A percentile compares a stretch with the other conserved stretches of the same genome.
These are phyloP conservation scores for Ophiostoma novo-ulmi DNA, from an alignment of 2,329 filamentous ascomycete species.

Conservation along the genomic window DNA sequence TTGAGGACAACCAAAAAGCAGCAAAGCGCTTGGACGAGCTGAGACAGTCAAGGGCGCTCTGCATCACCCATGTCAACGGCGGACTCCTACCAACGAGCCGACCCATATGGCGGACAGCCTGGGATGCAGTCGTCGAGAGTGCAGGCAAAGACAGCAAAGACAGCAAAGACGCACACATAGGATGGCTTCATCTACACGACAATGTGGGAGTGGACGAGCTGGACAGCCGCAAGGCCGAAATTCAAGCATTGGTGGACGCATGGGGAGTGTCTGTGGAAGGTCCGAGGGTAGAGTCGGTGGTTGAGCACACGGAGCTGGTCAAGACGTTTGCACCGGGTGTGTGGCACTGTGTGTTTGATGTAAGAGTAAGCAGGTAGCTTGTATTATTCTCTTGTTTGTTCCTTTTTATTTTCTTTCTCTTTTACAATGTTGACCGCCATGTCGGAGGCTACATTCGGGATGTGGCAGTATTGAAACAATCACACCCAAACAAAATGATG, in stretches of 20 bases:
- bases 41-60: slow-evolving; percentile 24
- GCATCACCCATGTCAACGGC: slow-evolving; percentile 57
- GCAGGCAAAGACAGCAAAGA: background rate
- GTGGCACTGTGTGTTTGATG: slow-evolving; percentile 66
- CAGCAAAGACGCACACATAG: slow-evolving; percentile 23
- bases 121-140: slow-evolving; percentile 32
- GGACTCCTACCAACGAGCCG: slow-evolving; percentile 58
- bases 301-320: slow-evolving; percentile 58
- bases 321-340: slow-evolving; percentile 66
- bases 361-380: slow-evolving; percentile 38
- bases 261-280: slow-evolving; percentile 30
- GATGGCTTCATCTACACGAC: slow-evolving; percentile 63
- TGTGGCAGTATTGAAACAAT: background rate
- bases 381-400: background rate
- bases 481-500: background rate
- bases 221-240: slow-evolving; percentile 41
- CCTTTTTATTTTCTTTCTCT: background rate
- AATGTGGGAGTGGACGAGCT: slow-evolving; percentile 56
- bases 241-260: slow-evolving; percentile 44
- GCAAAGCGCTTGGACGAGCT: slow-evolving; percentile 39
- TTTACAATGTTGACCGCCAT: slow-evolving; percentile 19
- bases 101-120: slow-evolving; percentile 49
- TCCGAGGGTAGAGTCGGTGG: slow-evolving; percentile 27
- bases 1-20: slow-evolving; percentile 61
- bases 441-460: background rate